Evolutionary conservation across 2,329 filamentous ascomycete species (phyloP).

Genomic region (Blastomyces percursus): DNA sequence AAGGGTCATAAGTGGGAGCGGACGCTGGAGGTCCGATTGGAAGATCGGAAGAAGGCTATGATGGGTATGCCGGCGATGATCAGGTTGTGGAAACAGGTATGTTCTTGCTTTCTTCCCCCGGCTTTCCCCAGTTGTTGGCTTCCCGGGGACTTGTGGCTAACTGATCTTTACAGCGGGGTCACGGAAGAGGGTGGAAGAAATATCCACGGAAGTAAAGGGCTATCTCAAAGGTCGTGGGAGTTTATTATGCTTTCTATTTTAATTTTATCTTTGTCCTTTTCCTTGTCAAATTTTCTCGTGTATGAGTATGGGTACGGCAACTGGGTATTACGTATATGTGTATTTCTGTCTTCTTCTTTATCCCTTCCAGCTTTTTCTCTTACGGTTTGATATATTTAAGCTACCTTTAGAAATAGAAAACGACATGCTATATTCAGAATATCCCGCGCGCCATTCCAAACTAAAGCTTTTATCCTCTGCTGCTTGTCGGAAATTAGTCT

Average conservation of each 20-base stretch:
- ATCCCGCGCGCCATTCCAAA: not conserved
- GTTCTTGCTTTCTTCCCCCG: slow-evolving; percentile 21
- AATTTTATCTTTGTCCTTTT: not conserved
- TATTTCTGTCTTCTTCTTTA: not conserved
- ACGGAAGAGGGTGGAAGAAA: slow-evolving; percentile 64
- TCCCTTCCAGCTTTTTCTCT: not conserved
- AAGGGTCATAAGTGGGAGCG: slow-evolving; percentile 95
- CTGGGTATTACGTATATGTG: not conserved
- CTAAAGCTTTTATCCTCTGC: not conserved
- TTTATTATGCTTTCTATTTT: not conserved
- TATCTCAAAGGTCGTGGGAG: not conserved
- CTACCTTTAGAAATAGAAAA: not conserved
- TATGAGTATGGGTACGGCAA: slow-evolving; percentile 2
- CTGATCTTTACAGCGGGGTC: slow-evolving; percentile 45
- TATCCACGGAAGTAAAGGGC: slow-evolving; percentile 39
- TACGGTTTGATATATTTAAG: not conserved
- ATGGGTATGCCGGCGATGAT: slow-evolving; percentile 88
- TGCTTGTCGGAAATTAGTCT: too few species aligned
- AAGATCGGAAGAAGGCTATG: slow-evolving; percentile 85
- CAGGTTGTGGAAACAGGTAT: slow-evolving; percentile 82
- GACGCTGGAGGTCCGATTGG: slow-evolving; percentile 69
- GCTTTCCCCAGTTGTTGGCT: not conserved
- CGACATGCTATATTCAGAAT: not conserved
- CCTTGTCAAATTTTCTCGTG: not conserved
- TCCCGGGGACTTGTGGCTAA: slow-evolving; percentile 24